Evolutionary conservation across 805 yeast genomes (phyloP).

Genomic region (Saccharomycopsis sp.): DNA sequence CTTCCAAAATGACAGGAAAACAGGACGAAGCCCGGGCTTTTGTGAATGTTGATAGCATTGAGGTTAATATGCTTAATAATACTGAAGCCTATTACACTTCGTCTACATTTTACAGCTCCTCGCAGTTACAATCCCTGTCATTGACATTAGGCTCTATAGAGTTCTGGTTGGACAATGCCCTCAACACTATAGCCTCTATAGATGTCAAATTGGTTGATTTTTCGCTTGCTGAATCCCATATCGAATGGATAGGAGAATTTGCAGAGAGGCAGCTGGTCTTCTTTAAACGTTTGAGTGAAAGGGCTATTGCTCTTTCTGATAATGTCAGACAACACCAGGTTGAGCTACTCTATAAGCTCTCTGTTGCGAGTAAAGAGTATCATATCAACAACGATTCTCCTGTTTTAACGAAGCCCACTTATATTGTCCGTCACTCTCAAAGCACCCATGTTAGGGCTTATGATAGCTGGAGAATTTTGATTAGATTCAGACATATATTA

Average conservation of each 20-base stretch:
- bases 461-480: slow-evolving; percentile 82
- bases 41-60: not conserved
- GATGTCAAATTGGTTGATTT: slow-evolving; percentile 28
- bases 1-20: not conserved
- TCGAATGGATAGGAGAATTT: slow-evolving; percentile 31
- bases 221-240: slow-evolving; percentile 29
- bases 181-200: slow-evolving; percentile 25
- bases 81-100: not conserved
- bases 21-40: not conserved
- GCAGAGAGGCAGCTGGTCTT: not conserved
- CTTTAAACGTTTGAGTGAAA: slow-evolving; percentile 25
- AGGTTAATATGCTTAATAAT: not conserved
- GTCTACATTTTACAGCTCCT: not conserved
- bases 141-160: slow-evolving; percentile 26
- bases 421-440: slow-evolving; percentile 61
- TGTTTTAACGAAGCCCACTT: slow-evolving; percentile 84
- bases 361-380: slow-evolving; percentile 41
- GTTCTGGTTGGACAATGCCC: slow-evolving; percentile 25
- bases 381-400: slow-evolving; percentile 77
- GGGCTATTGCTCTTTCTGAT: slow-evolving; percentile 28
- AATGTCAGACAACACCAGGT: slow-evolving; percentile 23
- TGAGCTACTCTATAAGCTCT: slow-evolving; percentile 36
- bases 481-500: slow-evolving; percentile 70
- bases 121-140: slow-evolving; percentile 24
- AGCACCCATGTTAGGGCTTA: slow-evolving; percentile 65